A percentile compares a stretch with the other conserved stretches of the same genome.
These are phyloP conservation scores for Backusella tarrabulga DNA, from an alignment of 192 early-diverging fungal species.

Conservation along the genomic window DNA sequence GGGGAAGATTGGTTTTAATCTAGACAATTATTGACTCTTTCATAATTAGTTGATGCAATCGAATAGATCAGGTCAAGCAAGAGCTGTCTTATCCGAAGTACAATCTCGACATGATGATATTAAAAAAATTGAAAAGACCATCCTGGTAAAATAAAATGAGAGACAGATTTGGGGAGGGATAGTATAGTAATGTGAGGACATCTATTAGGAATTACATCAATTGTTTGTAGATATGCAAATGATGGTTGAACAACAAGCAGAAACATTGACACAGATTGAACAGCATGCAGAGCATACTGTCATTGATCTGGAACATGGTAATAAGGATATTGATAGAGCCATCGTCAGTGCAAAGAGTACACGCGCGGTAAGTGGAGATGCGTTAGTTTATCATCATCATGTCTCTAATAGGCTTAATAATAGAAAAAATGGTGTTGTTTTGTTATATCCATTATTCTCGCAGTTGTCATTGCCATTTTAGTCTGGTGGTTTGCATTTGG, in stretches of 20 bases:
- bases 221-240: constrained; percentile 89
- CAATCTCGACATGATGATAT: constrained; percentile 86
- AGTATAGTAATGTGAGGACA: no score
- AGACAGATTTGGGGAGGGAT: no score
- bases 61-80: constrained; percentile 76
- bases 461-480: constrained; percentile 25
- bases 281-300: constrained; percentile 58
- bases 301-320: constrained; percentile 63
- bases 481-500: constrained; percentile 39
- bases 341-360: constrained; percentile 41
- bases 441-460: constrained; percentile 26
- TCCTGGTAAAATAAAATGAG: constrained; percentile 56
- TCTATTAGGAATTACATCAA: constrained; percentile 76
- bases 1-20: background rate
- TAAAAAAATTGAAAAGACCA: constrained; percentile 84
- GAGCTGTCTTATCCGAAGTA: constrained; percentile 75
- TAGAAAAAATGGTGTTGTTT: constrained; percentile 43
- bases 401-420: background rate
- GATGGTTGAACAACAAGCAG: constrained; percentile 73
- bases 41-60: constrained; percentile 61
- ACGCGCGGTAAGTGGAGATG: constrained; percentile 25
- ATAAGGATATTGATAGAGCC: constrained; percentile 60
- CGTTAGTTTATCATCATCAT: background rate
- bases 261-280: constrained; percentile 74
- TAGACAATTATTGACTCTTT: background rate